Evolutionary conservation across 2,329 filamentous ascomycete genomes (phyloP).

Genomic region (Neurospora sp.): DNA sequence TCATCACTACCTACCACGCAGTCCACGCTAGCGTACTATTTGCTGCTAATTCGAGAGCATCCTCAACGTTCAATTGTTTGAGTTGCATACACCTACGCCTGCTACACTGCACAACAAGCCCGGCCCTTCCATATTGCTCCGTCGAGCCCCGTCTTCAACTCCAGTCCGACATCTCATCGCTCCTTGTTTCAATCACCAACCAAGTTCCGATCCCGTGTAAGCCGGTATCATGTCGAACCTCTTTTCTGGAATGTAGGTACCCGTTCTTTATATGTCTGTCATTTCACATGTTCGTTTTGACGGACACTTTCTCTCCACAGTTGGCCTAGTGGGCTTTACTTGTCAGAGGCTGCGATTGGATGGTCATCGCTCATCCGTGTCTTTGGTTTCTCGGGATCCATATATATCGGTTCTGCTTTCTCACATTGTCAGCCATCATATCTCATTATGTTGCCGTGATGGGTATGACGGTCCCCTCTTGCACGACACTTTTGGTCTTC

Average conservation of each 20-base stretch:
- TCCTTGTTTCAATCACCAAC: background rate
- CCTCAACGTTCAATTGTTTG: background rate
- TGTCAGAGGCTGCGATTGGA: background rate
- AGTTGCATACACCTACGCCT: background rate
- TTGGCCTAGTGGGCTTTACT: background rate
- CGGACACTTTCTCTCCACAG: background rate
- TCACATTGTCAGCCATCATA: background rate
- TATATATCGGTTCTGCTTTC: background rate
- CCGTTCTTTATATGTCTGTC: conserved; percentile 5
- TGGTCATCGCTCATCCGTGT: background rate
- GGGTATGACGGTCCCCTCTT: background rate
- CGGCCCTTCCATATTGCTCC: background rate
- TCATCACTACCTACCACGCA: background rate
- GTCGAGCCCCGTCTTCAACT: background rate
- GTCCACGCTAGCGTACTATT: background rate
- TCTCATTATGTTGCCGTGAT: background rate
- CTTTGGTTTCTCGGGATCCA: too few species aligned
- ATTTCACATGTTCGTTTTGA: background rate
- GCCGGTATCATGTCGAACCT: conserved; percentile 44
- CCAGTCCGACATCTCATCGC: background rate
- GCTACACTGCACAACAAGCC: background rate
- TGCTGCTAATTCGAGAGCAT: background rate
- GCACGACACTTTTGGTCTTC: background rate
- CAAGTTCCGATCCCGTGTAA: conserved; percentile 6
- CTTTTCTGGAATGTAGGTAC: conserved; percentile 52